A percentile compares a stretch with the other conserved stretches of the same genome.
These are phyloP conservation scores for Fonsecaea nubica DNA, from an alignment of 2,329 filamentous ascomycete species.

Conservation along the genomic window DNA sequence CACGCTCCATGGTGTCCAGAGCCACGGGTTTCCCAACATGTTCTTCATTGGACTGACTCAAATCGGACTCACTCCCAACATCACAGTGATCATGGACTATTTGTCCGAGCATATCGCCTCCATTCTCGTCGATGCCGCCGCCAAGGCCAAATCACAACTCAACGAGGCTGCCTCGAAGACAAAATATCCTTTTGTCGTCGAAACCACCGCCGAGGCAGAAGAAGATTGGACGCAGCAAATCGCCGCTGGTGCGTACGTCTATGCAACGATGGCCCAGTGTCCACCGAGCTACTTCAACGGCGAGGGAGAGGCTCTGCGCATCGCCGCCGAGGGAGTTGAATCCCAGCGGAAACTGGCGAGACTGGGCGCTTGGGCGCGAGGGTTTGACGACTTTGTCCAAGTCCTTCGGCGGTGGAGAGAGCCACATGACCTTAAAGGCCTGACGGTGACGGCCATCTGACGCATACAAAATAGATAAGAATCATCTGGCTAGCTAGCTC, in stretches of 20 bases:
- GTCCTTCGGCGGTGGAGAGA: too few relatives aligned
- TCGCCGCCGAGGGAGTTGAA: not conserved
- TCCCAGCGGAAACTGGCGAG: not conserved
- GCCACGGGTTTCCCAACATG: conserved; percentile 29
- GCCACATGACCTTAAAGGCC: too few relatives aligned
- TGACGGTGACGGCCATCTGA: too few relatives aligned
- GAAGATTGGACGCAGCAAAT: conserved; percentile 27
- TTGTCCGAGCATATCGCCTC: conserved; percentile 28
- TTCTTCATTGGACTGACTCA: conserved; percentile 25
- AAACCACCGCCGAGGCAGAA: conserved; percentile 28
- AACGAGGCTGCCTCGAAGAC: not conserved
- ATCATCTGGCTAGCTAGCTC: too few relatives aligned
- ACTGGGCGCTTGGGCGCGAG: not conserved
- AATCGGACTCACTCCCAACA: conserved; percentile 24
- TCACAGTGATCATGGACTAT: conserved; percentile 23
- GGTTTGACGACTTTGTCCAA: not conserved
- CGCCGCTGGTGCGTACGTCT: conserved; percentile 3
- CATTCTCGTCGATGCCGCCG: conserved; percentile 15
- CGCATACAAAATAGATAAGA: too few relatives aligned
- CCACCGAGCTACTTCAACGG: conserved; percentile 24
- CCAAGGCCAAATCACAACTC: not conserved
- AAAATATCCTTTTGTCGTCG: conserved; percentile 18
- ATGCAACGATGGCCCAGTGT: conserved; percentile 5
- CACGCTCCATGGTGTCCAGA: conserved; percentile 28
- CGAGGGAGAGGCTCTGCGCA: conserved; percentile 9